These are phyloP conservation scores for Clonostachys solani DNA, from an alignment of 2,329 filamentous ascomycete species.

Conservation along the genomic window DNA sequence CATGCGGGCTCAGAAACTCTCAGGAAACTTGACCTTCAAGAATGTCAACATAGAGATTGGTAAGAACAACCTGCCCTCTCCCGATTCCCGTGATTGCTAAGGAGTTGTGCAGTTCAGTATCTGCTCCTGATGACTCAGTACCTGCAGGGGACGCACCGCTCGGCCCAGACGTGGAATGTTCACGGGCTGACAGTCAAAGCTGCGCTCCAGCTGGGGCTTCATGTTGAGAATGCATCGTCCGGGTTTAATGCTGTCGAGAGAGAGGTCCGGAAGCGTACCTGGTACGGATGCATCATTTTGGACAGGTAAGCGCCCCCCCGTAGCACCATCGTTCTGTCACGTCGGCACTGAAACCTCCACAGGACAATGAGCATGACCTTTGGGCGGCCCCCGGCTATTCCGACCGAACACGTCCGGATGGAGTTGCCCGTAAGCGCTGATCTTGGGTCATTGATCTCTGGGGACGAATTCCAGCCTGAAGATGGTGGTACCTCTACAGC, in stretches of 20 bases:
- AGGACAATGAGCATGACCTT: background rate
- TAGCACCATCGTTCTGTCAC: background rate
- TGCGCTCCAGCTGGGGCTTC: too few species aligned
- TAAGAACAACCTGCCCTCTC: background rate
- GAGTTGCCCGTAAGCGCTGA: background rate
- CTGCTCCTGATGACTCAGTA: too few species aligned
- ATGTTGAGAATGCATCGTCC: background rate
- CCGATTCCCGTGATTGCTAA: background rate
- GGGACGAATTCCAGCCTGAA: background rate
- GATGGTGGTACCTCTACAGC: too few species aligned
- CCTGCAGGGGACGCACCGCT: background rate
- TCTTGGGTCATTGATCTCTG: background rate
- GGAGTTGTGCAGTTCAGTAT: too few species aligned
- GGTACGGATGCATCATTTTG: background rate
- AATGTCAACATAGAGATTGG: background rate
- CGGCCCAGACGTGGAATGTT: background rate
- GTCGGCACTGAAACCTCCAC: too few species aligned
- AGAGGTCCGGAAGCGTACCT: background rate
- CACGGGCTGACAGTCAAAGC: too few species aligned
- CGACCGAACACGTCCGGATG: background rate
- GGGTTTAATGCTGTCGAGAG: background rate
- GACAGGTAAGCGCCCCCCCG: background rate
- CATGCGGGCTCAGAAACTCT: background rate
- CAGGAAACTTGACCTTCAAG: background rate
- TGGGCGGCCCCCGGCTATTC: background rate